Conservation (phyloP, 2,329 filamentous ascomycete genomes). For the Harringtonia lauricola region DNA sequence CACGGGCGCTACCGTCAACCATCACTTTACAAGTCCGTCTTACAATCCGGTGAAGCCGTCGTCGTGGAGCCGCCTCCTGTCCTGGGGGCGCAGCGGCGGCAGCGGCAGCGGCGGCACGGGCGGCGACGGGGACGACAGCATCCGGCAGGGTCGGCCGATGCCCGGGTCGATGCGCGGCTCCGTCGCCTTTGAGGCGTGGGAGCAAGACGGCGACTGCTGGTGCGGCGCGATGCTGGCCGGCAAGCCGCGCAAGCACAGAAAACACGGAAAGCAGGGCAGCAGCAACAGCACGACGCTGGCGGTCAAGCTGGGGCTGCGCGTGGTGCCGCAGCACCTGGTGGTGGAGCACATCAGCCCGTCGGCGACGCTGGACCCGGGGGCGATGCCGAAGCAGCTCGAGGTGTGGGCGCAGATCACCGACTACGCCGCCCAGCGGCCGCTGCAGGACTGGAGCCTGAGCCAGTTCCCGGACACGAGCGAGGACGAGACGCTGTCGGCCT, state of each 20-base stretch:
- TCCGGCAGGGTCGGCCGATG: slow-evolving; percentile 16
- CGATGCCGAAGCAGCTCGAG: slow-evolving; percentile 59
- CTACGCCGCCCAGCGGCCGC: slow-evolving; percentile 23
- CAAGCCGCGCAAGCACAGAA: not conserved
- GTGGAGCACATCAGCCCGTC: slow-evolving; percentile 59
- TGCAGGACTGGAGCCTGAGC: slow-evolving; percentile 28
- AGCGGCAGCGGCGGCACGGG: not conserved
- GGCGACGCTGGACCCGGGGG: slow-evolving; percentile 48
- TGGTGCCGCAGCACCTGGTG: slow-evolving; percentile 59
- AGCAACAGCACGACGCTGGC: slow-evolving; percentile 48
- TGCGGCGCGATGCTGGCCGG: slow-evolving; percentile 47
- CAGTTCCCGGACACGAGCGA: slow-evolving; percentile 25
- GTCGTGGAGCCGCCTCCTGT: slow-evolving; percentile 6
- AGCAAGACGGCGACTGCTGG: slow-evolving; percentile 79
- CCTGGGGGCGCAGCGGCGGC: not conserved
- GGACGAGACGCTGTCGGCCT: slow-evolving; percentile 17
- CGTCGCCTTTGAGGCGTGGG: slow-evolving; percentile 57
- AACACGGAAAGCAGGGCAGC: slow-evolving; percentile 23
- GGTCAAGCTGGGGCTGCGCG: slow-evolving; percentile 44
- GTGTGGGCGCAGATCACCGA: slow-evolving; percentile 53
- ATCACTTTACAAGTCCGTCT: slow-evolving; percentile 45
- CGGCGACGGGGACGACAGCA: not conserved
- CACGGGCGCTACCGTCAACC: slow-evolving; percentile 55
- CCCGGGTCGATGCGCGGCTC: slow-evolving; percentile 7
- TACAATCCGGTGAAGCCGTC: slow-evolving; percentile 20